Evolutionary conservation across 495 filamentous ascomycete species (phyloP).

Genomic region (Xylaria scruposa): DNA sequence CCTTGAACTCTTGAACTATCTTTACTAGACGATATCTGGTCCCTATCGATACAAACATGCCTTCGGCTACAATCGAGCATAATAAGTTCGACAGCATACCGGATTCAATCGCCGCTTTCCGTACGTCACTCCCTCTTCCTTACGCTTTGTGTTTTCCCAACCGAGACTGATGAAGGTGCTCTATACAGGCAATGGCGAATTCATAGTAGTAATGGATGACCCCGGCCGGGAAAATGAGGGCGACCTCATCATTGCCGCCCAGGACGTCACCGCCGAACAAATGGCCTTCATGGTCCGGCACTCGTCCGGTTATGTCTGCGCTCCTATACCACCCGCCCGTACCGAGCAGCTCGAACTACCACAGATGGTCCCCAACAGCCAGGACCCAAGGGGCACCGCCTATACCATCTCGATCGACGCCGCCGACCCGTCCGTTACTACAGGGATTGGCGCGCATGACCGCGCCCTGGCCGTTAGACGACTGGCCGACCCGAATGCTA

Average conservation of each 20-base stretch:
- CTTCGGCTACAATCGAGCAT: constrained; percentile 47
- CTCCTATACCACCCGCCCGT: constrained; percentile 73
- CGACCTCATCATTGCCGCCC: constrained; percentile 93
- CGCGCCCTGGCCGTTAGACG: constrained; percentile 79
- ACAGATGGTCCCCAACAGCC: constrained; percentile 83
- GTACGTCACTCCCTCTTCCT: constrained; percentile 56
- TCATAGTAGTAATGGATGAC: constrained; percentile 93
- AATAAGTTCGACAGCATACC: constrained; percentile 82
- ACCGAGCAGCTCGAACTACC: constrained; percentile 74
- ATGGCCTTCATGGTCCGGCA: constrained; percentile 95
- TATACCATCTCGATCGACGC: constrained; percentile 91
- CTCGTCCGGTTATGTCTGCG: constrained; percentile 89
- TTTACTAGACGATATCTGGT: not conserved
- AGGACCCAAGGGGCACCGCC: constrained; percentile 87
- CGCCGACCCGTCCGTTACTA: constrained; percentile 72
- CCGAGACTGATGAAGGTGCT: constrained; percentile 5
- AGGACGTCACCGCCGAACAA: constrained; percentile 83
- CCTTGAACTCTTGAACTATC: not conserved
- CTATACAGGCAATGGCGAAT: constrained; percentile 77
- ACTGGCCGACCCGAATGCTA: constrained; percentile 72
- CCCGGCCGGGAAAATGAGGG: constrained; percentile 94
- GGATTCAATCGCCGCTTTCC: constrained; percentile 82
- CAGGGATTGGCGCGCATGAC: constrained; percentile 89
- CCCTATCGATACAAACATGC: too few relatives aligned
- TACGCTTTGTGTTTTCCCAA: not conserved